Conservation (phyloP, 2,329 filamentous ascomycete species). For the Cercospora sojina region DNA sequence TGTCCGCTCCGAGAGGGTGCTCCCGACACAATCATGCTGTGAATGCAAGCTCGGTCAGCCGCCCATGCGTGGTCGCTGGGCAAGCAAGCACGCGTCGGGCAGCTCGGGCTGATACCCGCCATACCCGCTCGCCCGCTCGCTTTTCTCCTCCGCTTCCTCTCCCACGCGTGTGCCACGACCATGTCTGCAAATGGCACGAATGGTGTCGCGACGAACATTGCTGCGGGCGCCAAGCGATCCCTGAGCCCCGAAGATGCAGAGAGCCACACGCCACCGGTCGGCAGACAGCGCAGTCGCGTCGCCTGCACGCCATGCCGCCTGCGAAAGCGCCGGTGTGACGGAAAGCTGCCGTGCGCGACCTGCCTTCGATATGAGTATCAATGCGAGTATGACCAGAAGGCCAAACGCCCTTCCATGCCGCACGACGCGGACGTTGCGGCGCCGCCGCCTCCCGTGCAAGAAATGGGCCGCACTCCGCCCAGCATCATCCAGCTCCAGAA, state of each 20-base stretch:
- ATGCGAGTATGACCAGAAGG: constrained; percentile 37
- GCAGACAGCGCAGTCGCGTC: constrained; percentile 37
- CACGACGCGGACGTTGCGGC: constrained; percentile 31
- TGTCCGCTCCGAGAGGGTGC: neutral
- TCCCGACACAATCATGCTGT: neutral
- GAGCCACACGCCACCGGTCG: constrained; percentile 22
- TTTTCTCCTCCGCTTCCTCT: neutral
- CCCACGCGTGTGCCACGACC: neutral
- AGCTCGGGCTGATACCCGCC: neutral
- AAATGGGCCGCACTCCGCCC: constrained; percentile 28
- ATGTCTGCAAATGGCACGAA: constrained; percentile 10
- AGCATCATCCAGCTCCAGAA: constrained; percentile 37
- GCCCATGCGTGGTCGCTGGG: neutral
- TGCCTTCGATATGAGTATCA: constrained; percentile 40
- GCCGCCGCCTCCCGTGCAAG: constrained; percentile 27
- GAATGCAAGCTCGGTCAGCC: neutral
- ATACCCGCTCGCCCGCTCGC: constrained; percentile 6
- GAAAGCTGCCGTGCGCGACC: constrained; percentile 36
- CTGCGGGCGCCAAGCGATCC: constrained; percentile 28
- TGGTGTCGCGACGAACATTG: constrained; percentile 9
- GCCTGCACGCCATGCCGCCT: constrained; percentile 38
- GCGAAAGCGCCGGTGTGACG: constrained; percentile 37
- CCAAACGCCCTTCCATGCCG: constrained; percentile 31
- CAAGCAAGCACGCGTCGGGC: neutral
- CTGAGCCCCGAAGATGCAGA: constrained; percentile 29